Evolutionary conservation across 345 rosid genomes (phyloP).

Genomic region (Aquilaria malaccensis): DNA sequence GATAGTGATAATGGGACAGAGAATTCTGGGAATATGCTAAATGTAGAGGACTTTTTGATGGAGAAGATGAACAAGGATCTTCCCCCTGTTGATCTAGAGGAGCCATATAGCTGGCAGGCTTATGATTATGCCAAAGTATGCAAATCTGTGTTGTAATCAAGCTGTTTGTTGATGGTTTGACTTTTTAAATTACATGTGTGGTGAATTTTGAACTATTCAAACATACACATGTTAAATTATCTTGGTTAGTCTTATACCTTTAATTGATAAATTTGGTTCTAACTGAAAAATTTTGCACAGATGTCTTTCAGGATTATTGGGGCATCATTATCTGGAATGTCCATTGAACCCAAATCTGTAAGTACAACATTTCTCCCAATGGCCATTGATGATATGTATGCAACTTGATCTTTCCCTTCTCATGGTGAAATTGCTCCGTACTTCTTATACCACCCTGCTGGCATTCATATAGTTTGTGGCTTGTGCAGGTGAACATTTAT

Average conservation of each 20-base stretch:
- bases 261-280: too few relatives aligned
- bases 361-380: conserved; percentile 12
- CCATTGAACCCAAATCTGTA: conserved; percentile 84
- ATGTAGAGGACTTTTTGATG: conserved; percentile 67
- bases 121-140: conserved; percentile 85
- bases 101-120: conserved; percentile 95
- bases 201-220: too few relatives aligned
- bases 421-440: too few relatives aligned
- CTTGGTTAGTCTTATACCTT: too few relatives aligned
- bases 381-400: too few relatives aligned
- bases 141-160: conserved; percentile 4
- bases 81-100: conserved; percentile 81
- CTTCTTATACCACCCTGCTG: background rate
- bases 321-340: conserved; percentile 74
- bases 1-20: conserved; percentile 71
- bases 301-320: conserved; percentile 80
- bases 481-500: conserved; percentile 67
- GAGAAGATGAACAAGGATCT: conserved; percentile 84
- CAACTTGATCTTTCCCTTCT: too few relatives aligned
- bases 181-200: conserved; percentile 5
- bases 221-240: too few relatives aligned
- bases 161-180: conserved; percentile 4
- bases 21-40: conserved; percentile 55
- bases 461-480: conserved; percentile 4
- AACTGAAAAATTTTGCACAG: conserved; percentile 22